Evolutionary conservation across 2,329 filamentous ascomycete species (phyloP), one percentile per base, ranked within the genome.

Genomic region (Ophiostoma sp.): DNA sequence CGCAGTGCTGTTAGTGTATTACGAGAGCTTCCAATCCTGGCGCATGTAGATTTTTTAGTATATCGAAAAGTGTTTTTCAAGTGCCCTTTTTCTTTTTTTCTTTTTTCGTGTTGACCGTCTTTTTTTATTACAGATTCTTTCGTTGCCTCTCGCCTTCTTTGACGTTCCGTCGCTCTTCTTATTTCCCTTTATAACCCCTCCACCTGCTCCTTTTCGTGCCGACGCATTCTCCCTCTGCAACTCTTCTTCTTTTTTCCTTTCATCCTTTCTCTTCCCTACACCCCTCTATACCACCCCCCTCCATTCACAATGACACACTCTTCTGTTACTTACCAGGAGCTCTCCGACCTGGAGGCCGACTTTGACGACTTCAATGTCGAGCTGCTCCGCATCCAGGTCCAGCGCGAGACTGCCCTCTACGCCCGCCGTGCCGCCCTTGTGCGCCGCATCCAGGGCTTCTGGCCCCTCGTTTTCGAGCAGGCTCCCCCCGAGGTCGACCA

Each of bases 401-500:
- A 84, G 72, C 83, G 93, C 74, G 85, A 86, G 75, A 81, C 83
- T 70, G 84, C 89, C 62, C 85, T 96, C 71, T 97, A 92, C 82
- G 83, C 85, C 74, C 91, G 90, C 80, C 92, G 94, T 76, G 83
- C 86, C 72, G 84, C 86, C 74, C 79, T 92, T 72, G 82, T 95
- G 72, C 79, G 85, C 72, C 83, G 88, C 75, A 93, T 97, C 76
- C 86, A 87, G 74, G 87, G 91, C 81, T 99, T 98, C 86, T 98
- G 95, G 95, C 84, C 91, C n/a, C 86, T 96, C 69, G 93, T 97
- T 69, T 85, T 98, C 77, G 91, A 96, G 81, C 89, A 93, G 80
- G 88, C 91, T 2, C 93, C 93, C 1, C 84, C 85, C 64, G 92
- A 97, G 72, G 85, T 99, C 74, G 93, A 97, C 80, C 89, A 92